These are phyloP conservation scores for Sonneratia caseolaris DNA, from an alignment of 345 rosid genomes.

Conservation along the genomic window DNA sequence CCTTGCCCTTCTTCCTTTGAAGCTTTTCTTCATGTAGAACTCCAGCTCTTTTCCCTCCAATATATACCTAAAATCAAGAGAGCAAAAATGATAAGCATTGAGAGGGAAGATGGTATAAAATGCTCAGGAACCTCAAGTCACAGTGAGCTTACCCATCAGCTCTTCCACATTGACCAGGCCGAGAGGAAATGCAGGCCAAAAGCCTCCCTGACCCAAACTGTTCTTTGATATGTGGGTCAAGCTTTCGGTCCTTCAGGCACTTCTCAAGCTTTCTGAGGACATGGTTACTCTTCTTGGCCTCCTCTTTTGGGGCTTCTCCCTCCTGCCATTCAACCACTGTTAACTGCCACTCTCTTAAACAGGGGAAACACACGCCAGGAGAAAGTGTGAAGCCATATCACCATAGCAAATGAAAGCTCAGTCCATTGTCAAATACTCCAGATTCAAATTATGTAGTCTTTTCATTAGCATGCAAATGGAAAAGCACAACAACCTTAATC, in stretches of 20 bases:
- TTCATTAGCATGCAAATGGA: not conserved
- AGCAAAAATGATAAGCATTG: not conserved
- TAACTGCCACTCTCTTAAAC: not conserved
- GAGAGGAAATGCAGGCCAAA: slow-evolving; percentile 46
- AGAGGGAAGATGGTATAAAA: not conserved
- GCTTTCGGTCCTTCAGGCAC: slow-evolving; percentile 33
- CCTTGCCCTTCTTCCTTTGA: slow-evolving; percentile 42
- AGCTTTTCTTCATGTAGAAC: slow-evolving; percentile 39
- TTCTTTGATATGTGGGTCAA: slow-evolving; percentile 42
- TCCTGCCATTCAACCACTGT: slow-evolving; percentile 18
- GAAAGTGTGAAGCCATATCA: not conserved
- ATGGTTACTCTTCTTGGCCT: slow-evolving; percentile 44
- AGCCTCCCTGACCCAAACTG: slow-evolving; percentile 40
- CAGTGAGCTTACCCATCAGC: slow-evolving; percentile 37
- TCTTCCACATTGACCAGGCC: slow-evolving; percentile 51
- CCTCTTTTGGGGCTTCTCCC: slow-evolving; percentile 29
- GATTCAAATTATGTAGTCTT: not conserved
- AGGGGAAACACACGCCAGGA: not conserved
- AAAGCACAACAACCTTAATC: not conserved
- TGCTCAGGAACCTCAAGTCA: not conserved
- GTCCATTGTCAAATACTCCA: not conserved
- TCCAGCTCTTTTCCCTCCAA: slow-evolving; percentile 42
- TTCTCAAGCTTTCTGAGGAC: slow-evolving; percentile 37
- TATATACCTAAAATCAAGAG: slow-evolving; percentile 19
- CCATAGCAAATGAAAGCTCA: not conserved